Evolutionary conservation across 2,329 filamentous ascomycete genomes (phyloP).

Genomic region (Coniochaeta sp.): DNA sequence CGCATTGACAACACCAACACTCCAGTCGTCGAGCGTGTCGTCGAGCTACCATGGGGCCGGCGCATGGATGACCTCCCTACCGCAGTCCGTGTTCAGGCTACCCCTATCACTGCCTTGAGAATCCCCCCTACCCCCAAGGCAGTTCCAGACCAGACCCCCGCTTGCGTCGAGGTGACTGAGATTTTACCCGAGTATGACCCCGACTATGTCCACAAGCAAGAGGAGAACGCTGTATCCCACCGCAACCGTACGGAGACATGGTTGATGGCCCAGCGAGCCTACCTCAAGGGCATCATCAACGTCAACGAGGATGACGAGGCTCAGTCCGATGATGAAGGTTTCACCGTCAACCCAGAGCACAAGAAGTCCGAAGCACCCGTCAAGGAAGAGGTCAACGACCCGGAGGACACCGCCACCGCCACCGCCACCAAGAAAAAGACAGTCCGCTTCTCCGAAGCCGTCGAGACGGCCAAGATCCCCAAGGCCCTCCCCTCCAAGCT

Average conservation of each 20-base stretch:
- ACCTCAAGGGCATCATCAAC: conserved; percentile 61
- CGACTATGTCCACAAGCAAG: conserved; percentile 66
- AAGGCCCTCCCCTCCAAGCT: conserved; percentile 47
- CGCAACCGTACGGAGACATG: conserved; percentile 80
- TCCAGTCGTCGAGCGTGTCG: conserved; percentile 55
- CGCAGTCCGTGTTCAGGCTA: conserved; percentile 34
- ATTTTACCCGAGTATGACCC: conserved; percentile 68
- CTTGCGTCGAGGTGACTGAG: conserved; percentile 47
- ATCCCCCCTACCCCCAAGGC: conserved; percentile 15
- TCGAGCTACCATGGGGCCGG: conserved; percentile 50
- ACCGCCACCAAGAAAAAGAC: conserved; percentile 55
- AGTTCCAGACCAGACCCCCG: conserved; percentile 23
- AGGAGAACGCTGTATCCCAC: conserved; percentile 63
- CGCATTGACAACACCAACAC: conserved; percentile 31
- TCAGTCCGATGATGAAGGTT: conserved; percentile 22
- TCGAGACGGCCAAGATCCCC: conserved; percentile 36
- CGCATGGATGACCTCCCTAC: conserved; percentile 60
- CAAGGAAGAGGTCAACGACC: conserved; percentile 10
- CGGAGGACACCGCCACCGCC: conserved; percentile 10
- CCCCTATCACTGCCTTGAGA: conserved; percentile 25
- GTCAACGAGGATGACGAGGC: conserved; percentile 36
- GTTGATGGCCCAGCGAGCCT: conserved; percentile 75
- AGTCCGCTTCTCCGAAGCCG: conserved; percentile 63
- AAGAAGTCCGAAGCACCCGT: conserved; percentile 26
- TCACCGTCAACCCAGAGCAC: conserved; percentile 20